These are phyloP conservation scores for Symbiotaphrina buchneri DNA, from an alignment of 495 filamentous ascomycete genomes.

Conservation along the genomic window DNA sequence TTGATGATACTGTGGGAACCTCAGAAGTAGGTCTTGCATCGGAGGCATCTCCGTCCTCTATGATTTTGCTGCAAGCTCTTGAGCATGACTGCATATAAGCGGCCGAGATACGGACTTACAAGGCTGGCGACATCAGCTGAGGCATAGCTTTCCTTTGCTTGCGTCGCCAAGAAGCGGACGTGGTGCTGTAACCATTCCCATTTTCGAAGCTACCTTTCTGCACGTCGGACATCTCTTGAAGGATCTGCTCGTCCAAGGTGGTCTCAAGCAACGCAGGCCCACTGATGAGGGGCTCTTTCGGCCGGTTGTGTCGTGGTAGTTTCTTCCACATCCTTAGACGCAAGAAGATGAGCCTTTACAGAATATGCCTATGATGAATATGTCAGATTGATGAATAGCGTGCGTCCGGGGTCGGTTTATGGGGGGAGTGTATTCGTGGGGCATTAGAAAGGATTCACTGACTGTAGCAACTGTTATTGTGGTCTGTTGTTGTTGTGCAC, in stretches of 20 bases:
- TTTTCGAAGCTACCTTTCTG: conserved; percentile 7
- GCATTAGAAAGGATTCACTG: neutral
- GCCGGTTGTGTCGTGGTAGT: conserved; percentile 14
- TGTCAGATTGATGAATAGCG: neutral
- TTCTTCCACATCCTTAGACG: conserved; percentile 27
- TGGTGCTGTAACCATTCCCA: too few species aligned
- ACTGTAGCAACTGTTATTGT: too few species aligned
- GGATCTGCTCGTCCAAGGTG: conserved; percentile 14
- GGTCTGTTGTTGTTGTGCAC: too few species aligned
- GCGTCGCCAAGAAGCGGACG: conserved; percentile 10
- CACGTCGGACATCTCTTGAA: conserved; percentile 7
- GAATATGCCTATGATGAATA: too few species aligned
- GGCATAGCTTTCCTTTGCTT: neutral
- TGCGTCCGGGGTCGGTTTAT: neutral
- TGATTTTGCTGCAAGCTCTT: neutral
- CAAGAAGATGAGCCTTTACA: too few species aligned
- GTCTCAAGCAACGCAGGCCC: conserved; percentile 21
- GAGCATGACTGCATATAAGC: too few species aligned
- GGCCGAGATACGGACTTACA: too few species aligned
- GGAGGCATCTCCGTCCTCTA: neutral
- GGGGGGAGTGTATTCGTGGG: neutral
- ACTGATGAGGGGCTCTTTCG: conserved; percentile 19
- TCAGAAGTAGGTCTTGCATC: conserved; percentile 11
- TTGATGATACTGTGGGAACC: conserved; percentile 15
- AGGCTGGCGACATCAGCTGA: too few species aligned